Percentiles rank a stretch among this genome's conserved stretches.
These are phyloP conservation scores for Fusarium staphyleae DNA, from an alignment of 2,329 filamentous ascomycete species.

Conservation along the genomic window DNA sequence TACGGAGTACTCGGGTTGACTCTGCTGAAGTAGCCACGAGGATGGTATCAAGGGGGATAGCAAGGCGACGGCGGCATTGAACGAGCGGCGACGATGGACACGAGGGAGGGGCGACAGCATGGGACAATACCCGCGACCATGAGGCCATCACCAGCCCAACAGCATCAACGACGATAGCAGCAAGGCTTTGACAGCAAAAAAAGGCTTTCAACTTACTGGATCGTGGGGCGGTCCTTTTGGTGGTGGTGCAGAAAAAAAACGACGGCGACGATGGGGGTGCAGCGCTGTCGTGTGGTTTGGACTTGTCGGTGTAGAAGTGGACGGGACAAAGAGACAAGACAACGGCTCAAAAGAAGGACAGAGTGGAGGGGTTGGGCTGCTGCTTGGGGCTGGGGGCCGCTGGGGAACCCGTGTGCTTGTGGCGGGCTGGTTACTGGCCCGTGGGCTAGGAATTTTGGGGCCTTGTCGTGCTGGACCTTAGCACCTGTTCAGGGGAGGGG, in stretches of 20 bases:
- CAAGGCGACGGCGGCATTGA: conserved; percentile 21
- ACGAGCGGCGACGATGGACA: conserved; percentile 11
- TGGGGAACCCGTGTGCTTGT: conserved; percentile 19
- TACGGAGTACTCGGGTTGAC: conserved; percentile 19
- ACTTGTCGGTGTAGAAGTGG: conserved; percentile 45
- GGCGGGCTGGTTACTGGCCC: conserved; percentile 25
- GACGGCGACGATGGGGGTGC: conserved; percentile 39
- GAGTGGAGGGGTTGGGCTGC: conserved; percentile 33
- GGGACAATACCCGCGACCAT: conserved; percentile 19
- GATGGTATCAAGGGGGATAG: conserved; percentile 29
- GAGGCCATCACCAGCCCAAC: conserved; percentile 34
- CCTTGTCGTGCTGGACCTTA: conserved; percentile 8
- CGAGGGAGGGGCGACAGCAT: conserved; percentile 17
- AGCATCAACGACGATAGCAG: conserved; percentile 10
- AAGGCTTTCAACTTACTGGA: conserved; percentile 40
- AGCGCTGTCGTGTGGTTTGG: conserved; percentile 39
- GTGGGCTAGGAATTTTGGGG: conserved; percentile 32
- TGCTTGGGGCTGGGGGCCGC: conserved; percentile 24
- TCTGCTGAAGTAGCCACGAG: conserved; percentile 29
- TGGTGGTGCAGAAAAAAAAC: conserved; percentile 44
- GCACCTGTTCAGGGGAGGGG: conserved; percentile 27
- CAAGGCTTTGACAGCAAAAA: conserved; percentile 8
- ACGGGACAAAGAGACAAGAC: conserved; percentile 23
- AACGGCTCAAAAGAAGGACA: conserved; percentile 27
- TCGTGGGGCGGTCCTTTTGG: conserved; percentile 42